Percentiles rank a stretch among this genome's conserved stretches.
Evolutionary conservation across 2,329 filamentous ascomycete genomes (phyloP).

Genomic region (Fusarium hainanense): DNA sequence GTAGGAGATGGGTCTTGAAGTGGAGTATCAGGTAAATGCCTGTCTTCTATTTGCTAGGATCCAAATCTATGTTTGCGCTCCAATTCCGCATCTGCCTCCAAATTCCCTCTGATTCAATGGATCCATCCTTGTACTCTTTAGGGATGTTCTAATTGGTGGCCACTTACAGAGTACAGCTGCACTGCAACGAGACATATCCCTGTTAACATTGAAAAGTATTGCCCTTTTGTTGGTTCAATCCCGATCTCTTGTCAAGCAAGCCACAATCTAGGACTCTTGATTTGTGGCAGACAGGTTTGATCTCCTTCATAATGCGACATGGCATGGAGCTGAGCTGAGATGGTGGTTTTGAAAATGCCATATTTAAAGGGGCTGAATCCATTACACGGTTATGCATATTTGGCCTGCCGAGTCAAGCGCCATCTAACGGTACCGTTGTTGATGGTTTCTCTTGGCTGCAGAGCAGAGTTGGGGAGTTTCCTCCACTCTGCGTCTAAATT

Average conservation of each 20-base stretch:
- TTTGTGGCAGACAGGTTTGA: background rate
- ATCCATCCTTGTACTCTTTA: background rate
- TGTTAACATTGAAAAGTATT: background rate
- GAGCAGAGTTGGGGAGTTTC: constrained; percentile 3
- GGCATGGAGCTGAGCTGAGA: background rate
- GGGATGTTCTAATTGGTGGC: background rate
- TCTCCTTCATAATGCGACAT: background rate
- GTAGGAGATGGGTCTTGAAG: background rate
- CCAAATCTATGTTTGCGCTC: background rate
- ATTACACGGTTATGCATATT: background rate
- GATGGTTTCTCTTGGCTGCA: constrained; percentile 2
- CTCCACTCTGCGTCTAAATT: constrained; percentile 16
- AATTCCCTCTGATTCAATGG: background rate
- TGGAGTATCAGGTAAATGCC: constrained; percentile 3
- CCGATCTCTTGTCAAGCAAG: constrained; percentile 16
- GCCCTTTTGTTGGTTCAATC: constrained; percentile 15
- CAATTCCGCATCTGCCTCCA: constrained; percentile 16
- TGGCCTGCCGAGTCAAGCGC: constrained; percentile 17
- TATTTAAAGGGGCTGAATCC: background rate
- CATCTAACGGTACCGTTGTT: constrained; percentile 2
- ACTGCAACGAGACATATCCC: background rate
- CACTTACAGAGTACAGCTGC: constrained; percentile 2
- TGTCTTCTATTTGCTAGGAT: constrained; percentile 5
- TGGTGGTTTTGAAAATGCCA: constrained; percentile 3
- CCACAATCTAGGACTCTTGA: constrained; percentile 13